phyloP scores from a whole-genome alignment of 306 rosid genomes.

The Sindora glabra region DNA sequence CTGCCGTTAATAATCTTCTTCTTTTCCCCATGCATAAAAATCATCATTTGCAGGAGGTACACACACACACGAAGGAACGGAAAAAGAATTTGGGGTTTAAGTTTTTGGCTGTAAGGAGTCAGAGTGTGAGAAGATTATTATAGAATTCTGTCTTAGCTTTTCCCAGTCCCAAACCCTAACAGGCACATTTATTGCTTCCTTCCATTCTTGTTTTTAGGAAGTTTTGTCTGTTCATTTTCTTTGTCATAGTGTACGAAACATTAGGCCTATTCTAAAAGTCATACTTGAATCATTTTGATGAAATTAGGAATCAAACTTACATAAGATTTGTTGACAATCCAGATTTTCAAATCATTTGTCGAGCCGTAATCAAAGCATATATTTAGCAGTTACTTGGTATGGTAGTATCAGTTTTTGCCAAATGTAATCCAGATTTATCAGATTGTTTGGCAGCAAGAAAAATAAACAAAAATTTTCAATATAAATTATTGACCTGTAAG shows the following conservation, averaged over 20 bases:
- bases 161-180: constrained; percentile 9
- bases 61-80: constrained; percentile 19
- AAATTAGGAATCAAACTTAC: constrained; percentile 10
- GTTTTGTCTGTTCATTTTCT: constrained; percentile 20
- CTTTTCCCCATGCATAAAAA: background rate
- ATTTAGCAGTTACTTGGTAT: no score
- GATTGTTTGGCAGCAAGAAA: no score
- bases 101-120: background rate
- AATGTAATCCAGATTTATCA: no score
- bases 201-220: constrained; percentile 19
- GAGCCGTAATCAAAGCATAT: constrained; percentile 1
- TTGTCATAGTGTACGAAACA: constrained; percentile 10
- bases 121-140: constrained; percentile 6
- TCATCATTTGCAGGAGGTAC: constrained; percentile 27
- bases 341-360: constrained; percentile 14
- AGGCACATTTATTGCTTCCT: constrained; percentile 22
- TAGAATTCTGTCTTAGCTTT: constrained; percentile 11
- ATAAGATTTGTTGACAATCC: constrained; percentile 24
- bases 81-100: background rate
- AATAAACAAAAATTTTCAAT: no score
- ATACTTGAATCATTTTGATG: constrained; percentile 16
- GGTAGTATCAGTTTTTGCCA: no score
- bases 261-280: background rate
- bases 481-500: no score
- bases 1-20: background rate